Evolutionary conservation across 345 rosid genomes (phyloP).

Genomic region (Stellera chamaejasme): DNA sequence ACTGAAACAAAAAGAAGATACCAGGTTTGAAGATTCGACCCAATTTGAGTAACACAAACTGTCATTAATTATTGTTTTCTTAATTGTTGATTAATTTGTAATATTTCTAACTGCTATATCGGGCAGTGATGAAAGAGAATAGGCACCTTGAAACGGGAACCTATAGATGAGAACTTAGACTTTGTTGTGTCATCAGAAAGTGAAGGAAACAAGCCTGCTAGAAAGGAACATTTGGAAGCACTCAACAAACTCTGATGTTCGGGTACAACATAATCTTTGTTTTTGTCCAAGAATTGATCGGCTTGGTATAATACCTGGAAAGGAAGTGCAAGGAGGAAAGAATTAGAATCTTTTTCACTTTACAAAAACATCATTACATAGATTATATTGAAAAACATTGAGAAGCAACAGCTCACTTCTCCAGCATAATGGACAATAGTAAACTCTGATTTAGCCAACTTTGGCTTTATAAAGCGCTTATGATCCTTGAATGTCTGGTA

Average conservation of each 20-base stretch:
- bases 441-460: constrained; percentile 70
- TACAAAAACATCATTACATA: not conserved
- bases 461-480: constrained; percentile 77
- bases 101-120: not conserved
- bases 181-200: constrained; percentile 59
- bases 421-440: constrained; percentile 87
- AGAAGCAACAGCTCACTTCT: constrained; percentile 43
- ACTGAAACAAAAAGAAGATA: constrained; percentile 48
- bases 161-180: constrained; percentile 84
- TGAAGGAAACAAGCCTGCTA: constrained; percentile 63
- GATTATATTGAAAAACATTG: constrained; percentile 3
- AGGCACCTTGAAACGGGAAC: constrained; percentile 79
- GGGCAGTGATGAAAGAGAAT: constrained; percentile 7
- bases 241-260: constrained; percentile 92
- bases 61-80: too few relatives aligned
- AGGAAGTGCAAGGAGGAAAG: constrained; percentile 15
- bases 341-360: not conserved
- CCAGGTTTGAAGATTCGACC: constrained; percentile 11
- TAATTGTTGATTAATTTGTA: too few relatives aligned
- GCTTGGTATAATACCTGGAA: constrained; percentile 90
- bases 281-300: constrained; percentile 86
- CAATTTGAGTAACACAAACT: not conserved
- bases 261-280: constrained; percentile 88
- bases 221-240: constrained; percentile 71
- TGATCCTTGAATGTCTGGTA: constrained; percentile 73